Evolutionary conservation across 148 eudicot species (phyloP).

Genomic region (Bassia scoparia): DNA sequence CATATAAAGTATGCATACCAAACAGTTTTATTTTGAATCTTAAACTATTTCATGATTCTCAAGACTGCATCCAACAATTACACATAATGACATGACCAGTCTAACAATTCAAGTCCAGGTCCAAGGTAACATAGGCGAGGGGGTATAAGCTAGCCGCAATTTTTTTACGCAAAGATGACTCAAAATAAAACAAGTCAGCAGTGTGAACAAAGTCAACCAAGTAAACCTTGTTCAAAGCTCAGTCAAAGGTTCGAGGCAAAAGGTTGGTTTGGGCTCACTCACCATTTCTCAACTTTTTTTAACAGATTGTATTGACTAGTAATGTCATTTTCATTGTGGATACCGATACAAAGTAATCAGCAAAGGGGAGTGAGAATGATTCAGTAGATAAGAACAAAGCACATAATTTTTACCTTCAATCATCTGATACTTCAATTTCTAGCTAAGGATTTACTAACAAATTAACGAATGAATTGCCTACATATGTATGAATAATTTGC

Average conservation of each 20-base stretch:
- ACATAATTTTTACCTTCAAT: background rate
- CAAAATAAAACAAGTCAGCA: background rate
- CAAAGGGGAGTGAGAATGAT: too few relatives aligned
- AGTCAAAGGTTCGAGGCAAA: background rate
- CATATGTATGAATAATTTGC: conserved; percentile 96
- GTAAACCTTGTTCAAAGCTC: background rate
- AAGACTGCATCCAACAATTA: too few relatives aligned
- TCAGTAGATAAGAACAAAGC: background rate
- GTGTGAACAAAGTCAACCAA: background rate
- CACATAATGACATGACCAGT: too few relatives aligned
- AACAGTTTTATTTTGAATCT: too few relatives aligned
- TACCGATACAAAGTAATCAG: too few relatives aligned
- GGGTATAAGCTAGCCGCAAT: too few relatives aligned
- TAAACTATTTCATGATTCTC: too few relatives aligned
- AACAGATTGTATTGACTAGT: too few relatives aligned
- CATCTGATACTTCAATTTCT: background rate
- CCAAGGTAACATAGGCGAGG: too few relatives aligned
- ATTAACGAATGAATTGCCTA: background rate
- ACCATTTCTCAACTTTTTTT: too few relatives aligned
- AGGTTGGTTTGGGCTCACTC: background rate
- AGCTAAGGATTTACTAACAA: background rate
- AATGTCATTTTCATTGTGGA: too few relatives aligned
- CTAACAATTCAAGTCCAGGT: background rate
- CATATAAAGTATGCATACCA: too few relatives aligned
- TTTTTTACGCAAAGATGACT: background rate